These are phyloP conservation scores for Quercus tomentella DNA, from an alignment of 331 rosid genomes.

Conservation along the genomic window DNA sequence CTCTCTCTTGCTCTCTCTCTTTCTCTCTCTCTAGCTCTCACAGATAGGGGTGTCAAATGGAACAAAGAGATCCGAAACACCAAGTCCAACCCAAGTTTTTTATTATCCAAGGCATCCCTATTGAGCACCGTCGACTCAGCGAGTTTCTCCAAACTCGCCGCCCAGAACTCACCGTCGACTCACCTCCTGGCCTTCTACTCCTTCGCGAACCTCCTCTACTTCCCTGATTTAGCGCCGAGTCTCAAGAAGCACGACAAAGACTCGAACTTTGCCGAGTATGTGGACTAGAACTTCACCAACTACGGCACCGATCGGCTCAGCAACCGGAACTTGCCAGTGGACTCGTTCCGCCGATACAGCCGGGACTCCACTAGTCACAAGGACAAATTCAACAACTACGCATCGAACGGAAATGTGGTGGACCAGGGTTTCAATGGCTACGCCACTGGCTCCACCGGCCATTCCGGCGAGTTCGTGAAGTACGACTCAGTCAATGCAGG, in stretches of 20 bases:
- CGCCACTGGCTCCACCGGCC: conserved; percentile 54
- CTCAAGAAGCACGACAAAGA: conserved; percentile 63
- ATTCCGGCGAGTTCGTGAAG: conserved; percentile 57
- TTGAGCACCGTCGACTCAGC: conserved; percentile 56
- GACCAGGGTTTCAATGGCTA: conserved; percentile 75
- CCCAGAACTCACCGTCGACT: conserved; percentile 39
- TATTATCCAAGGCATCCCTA: conserved; percentile 74
- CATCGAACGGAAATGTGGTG: conserved; percentile 46
- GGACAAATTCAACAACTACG: conserved; percentile 60
- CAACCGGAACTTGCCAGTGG: conserved; percentile 42
- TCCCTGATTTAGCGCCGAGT: conserved; percentile 45
- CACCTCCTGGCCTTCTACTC: conserved; percentile 71
- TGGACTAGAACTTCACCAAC: conserved; percentile 61
- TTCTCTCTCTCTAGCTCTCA: too few species aligned
- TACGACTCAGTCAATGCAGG: conserved; percentile 45
- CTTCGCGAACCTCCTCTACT: conserved; percentile 65
- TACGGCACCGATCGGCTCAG: conserved; percentile 65
- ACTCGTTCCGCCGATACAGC: conserved; percentile 84
- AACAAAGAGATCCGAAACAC: conserved; percentile 73
- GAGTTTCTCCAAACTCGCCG: conserved; percentile 52
- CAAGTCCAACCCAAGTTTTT: conserved; percentile 40
- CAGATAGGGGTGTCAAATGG: conserved; percentile 29
- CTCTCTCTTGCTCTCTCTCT: too few species aligned
- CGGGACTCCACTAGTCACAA: conserved; percentile 53
- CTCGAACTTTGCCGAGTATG: conserved; percentile 42